These are phyloP conservation scores for Aspergillus costaricaensis DNA, from an alignment of 2,329 filamentous ascomycete species.

Conservation along the genomic window DNA sequence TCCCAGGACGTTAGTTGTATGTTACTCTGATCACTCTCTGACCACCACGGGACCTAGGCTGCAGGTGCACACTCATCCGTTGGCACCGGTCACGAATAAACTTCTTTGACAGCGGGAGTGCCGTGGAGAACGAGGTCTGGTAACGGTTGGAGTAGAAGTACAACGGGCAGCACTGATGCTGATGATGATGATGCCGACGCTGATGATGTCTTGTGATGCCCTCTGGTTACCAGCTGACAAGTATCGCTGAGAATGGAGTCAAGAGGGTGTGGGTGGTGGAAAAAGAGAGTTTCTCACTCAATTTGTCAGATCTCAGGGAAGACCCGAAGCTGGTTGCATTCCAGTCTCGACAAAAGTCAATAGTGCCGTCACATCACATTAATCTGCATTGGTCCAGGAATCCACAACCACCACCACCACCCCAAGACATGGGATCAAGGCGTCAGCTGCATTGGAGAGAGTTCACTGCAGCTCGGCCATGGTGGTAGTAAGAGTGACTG, in stretches of 20 bases:
- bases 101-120: constrained; percentile 8
- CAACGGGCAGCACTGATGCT: neutral
- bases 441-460: neutral
- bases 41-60: neutral
- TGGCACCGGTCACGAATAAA: neutral
- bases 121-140: constrained; percentile 3
- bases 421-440: neutral
- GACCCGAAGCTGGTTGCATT: neutral
- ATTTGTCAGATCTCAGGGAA: constrained; percentile 7
- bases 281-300: neutral
- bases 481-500: neutral
- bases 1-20: neutral
- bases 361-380: constrained; percentile 15
- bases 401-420: neutral
- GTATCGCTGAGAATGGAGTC: neutral
- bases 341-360: constrained; percentile 6
- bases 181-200: no score
- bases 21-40: neutral
- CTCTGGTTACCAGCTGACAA: neutral
- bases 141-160: neutral
- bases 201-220: neutral
- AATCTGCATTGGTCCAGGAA: constrained; percentile 7
- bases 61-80: neutral
- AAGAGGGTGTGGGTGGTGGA: neutral
- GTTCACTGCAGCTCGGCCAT: neutral